phyloP scores from a whole-genome alignment of 495 filamentous ascomycete genomes.

The Aspergillus nanangensis region DNA sequence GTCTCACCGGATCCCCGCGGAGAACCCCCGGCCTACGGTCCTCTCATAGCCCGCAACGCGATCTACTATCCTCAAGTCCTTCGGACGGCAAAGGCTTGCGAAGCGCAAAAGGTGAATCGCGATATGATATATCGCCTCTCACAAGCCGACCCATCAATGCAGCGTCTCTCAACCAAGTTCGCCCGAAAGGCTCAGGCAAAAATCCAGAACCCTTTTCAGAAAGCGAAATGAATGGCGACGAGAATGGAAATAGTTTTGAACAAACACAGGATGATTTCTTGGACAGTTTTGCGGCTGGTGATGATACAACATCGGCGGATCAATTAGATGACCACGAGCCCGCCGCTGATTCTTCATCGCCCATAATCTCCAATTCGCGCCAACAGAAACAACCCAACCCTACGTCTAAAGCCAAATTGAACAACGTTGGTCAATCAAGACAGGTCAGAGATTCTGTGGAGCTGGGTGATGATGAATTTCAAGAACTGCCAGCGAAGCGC shows the following conservation, averaged over 20 bases:
- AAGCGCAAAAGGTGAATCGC: slow-evolving; percentile 15
- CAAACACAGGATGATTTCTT: slow-evolving; percentile 24
- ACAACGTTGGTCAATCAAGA: slow-evolving; percentile 9
- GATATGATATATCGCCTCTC: slow-evolving; percentile 30
- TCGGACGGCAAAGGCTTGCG: slow-evolving; percentile 29
- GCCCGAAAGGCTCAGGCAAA: slow-evolving; percentile 35
- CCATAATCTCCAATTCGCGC: slow-evolving; percentile 10
- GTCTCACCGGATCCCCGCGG: slow-evolving; percentile 36
- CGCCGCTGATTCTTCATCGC: slow-evolving; percentile 49
- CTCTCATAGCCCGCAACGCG: slow-evolving; percentile 32
- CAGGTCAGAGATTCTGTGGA: slow-evolving; percentile 8
- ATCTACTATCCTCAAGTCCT: slow-evolving; percentile 32
- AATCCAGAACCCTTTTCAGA: slow-evolving; percentile 32
- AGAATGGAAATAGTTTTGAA: slow-evolving; percentile 27
- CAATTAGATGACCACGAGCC: slow-evolving; percentile 47
- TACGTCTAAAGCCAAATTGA: slow-evolving; percentile 5
- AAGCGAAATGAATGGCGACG: slow-evolving; percentile 29
- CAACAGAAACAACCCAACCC: slow-evolving; percentile 4
- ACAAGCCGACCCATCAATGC: slow-evolving; percentile 35
- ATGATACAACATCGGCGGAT: slow-evolving; percentile 21
- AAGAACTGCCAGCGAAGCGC: slow-evolving; percentile 14
- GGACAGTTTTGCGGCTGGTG: slow-evolving; percentile 21
- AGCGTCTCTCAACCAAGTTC: slow-evolving; percentile 30
- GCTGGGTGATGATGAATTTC: slow-evolving; percentile 10
- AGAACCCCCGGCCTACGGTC: slow-evolving; percentile 39